Percentiles rank a stretch among this genome's conserved stretches.
phyloP scores from a whole-genome alignment of 2,329 filamentous ascomycete genomes.

The Scopulariopsis brevicaulis region DNA sequence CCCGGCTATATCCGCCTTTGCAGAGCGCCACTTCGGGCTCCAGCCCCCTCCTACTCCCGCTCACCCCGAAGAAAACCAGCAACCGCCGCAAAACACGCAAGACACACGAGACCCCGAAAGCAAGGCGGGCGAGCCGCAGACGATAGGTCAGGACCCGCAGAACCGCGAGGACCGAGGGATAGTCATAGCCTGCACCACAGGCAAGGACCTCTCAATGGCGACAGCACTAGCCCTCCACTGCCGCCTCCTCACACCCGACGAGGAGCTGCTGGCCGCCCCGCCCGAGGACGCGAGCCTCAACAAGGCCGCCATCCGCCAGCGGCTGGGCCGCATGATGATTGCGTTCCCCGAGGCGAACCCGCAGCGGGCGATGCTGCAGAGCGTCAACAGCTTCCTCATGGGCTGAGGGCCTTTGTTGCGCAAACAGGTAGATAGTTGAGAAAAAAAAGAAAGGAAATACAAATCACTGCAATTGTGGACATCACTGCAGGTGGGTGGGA shows the following conservation, averaged over 20 bases:
- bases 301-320: slow-evolving; percentile 67
- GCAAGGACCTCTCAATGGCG: slow-evolving; percentile 72
- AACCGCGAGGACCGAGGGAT: slow-evolving; percentile 12
- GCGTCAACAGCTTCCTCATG: slow-evolving; percentile 86
- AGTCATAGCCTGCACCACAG: slow-evolving; percentile 62
- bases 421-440: slow-evolving; percentile 1
- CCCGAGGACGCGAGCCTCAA: slow-evolving; percentile 32
- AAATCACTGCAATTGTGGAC: slow-evolving; percentile 2
- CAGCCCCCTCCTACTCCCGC: slow-evolving; percentile 8
- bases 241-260: slow-evolving; percentile 46
- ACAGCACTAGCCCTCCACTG: slow-evolving; percentile 67
- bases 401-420: slow-evolving; percentile 21
- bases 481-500: neutral
- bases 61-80: too few species aligned
- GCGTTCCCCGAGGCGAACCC: slow-evolving; percentile 73
- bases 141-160: too few species aligned
- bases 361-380: slow-evolving; percentile 74
- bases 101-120: neutral
- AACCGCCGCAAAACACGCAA: neutral
- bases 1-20: slow-evolving; percentile 47
- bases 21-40: slow-evolving; percentile 22
- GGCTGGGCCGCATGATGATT: slow-evolving; percentile 73
- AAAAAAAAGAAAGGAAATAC: slow-evolving; percentile 11
- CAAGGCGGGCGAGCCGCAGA: neutral
- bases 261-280: slow-evolving; percentile 36